Percentiles rank a stretch among this genome's conserved stretches.
Evolutionary conservation across 805 yeast genomes (phyloP).

Genomic region (Danielozyma ontarioensis): DNA sequence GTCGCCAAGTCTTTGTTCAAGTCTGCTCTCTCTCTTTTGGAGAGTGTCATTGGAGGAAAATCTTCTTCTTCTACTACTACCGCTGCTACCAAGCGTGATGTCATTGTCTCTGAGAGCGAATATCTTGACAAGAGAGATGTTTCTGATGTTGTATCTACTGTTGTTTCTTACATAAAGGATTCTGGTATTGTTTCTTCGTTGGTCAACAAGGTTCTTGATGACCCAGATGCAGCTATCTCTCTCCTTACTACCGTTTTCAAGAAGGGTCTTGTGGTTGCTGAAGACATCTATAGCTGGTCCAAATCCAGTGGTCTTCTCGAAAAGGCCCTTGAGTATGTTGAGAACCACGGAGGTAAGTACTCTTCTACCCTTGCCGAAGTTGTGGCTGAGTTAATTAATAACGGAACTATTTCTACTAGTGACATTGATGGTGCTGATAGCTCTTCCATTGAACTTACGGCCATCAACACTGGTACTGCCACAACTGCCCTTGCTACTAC

Average conservation of each 20-base stretch:
- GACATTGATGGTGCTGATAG: slow-evolving; percentile 20
- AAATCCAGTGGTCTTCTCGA: slow-evolving; percentile 30
- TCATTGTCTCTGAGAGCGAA: slow-evolving; percentile 15
- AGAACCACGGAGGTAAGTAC: slow-evolving; percentile 21
- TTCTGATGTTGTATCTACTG: slow-evolving; percentile 17
- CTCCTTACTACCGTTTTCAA: slow-evolving; percentile 29
- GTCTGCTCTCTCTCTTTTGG: slow-evolving; percentile 26
- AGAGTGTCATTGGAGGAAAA: slow-evolving; percentile 4
- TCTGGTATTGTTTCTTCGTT: slow-evolving; percentile 30
- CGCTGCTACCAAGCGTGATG: slow-evolving; percentile 9
- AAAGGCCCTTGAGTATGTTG: slow-evolving; percentile 19
- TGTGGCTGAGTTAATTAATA: slow-evolving; percentile 20
- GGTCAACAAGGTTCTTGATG: slow-evolving; percentile 29
- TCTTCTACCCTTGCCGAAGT: slow-evolving; percentile 19
- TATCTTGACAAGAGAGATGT: slow-evolving; percentile 34
- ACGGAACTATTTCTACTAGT: slow-evolving; percentile 21
- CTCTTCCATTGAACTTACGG: slow-evolving; percentile 5
- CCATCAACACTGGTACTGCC: slow-evolving; percentile 15
- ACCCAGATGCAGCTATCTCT: slow-evolving; percentile 29
- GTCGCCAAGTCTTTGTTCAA: slow-evolving; percentile 30
- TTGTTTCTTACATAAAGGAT: slow-evolving; percentile 25
- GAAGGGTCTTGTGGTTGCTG: slow-evolving; percentile 26
- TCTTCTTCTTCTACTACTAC: slow-evolving; percentile 7
- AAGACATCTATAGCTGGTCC: slow-evolving; percentile 35
- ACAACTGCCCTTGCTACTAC: slow-evolving; percentile 12